Base-by-base conservation (phyloP, 2,329 filamentous ascomycete species). In the Piedraia hortae region DNA sequence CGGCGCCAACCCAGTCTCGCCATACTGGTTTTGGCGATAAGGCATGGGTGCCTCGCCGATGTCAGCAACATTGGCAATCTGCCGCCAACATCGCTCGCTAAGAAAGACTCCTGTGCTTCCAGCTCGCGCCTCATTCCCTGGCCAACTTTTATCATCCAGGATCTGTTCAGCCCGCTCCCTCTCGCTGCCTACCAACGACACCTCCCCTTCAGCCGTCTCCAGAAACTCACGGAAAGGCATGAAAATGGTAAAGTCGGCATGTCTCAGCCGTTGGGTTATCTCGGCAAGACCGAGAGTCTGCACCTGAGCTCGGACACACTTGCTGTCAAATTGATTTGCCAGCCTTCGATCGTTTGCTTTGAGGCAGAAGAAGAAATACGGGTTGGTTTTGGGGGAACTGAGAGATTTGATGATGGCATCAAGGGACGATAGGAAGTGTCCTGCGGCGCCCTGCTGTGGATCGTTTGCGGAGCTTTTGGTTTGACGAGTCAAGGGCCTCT, bases 241-340 rank as follows among this genome's bases (percentile, higher is more conserved):
- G 52, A 97, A 97, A 16, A 93, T 51, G 40, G 74, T 90, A 50
- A 91, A 93, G 44, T 97, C 85, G 0, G 82, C 82, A 24, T 82
- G 82, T 21, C 80, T 65, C 17, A 97, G 56, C 10, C 85, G 62
- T 41, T 91, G 80, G 41, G 80, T 90, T 44, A 97, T 91, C 42
- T 97, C 85, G 1, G 80, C 80, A 37, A 97, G 89, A 14, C 85
- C 85, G 34, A 93, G 75, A 0, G 78, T 89, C 41, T 93, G 82
- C 1, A 97, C 62, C 42, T 97, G 85, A 6, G 73, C 74, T 3
- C 85, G 68, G 11, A 97, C 85, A 42, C 85, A 97, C 46, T 93
- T 93, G 59, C 78, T 91, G 45, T 97, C 85, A 36, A 93, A 97
- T 39, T 97, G 85, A 34, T 97, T 97, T 29, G 85, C 82, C 33